phyloP scores from a whole-genome alignment of 495 filamentous ascomycete genomes.

The Stereocaulon alpinum region DNA sequence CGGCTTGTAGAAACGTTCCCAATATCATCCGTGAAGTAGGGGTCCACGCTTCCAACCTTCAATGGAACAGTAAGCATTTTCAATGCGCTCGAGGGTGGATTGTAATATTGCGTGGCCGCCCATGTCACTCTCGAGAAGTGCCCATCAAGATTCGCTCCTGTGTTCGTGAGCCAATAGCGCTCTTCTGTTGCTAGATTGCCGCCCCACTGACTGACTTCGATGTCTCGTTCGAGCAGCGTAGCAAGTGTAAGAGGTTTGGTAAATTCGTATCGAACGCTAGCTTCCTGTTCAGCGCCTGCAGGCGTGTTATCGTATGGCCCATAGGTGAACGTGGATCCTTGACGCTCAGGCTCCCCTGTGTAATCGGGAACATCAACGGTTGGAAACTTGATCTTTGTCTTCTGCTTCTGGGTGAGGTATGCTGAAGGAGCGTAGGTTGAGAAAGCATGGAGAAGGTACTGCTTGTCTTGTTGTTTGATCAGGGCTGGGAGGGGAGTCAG shows the following conservation, averaged over 20 bases:
- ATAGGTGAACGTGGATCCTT: slow-evolving; percentile 79
- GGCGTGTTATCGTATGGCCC: slow-evolving; percentile 69
- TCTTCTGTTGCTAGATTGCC: slow-evolving; percentile 93
- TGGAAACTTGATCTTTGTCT: slow-evolving; percentile 91
- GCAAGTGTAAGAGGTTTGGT: slow-evolving; percentile 79
- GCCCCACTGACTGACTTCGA: slow-evolving; percentile 96
- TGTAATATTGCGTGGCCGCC: slow-evolving; percentile 65
- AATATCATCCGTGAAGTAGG: slow-evolving; percentile 95
- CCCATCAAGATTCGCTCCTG: slow-evolving; percentile 68
- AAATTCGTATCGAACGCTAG: slow-evolving; percentile 86
- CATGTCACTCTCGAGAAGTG: slow-evolving; percentile 84
- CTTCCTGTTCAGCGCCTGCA: slow-evolving; percentile 59
- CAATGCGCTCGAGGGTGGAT: slow-evolving; percentile 62
- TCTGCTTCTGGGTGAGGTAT: slow-evolving; percentile 81
- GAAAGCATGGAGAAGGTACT: slow-evolving; percentile 77
- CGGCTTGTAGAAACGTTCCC: slow-evolving; percentile 92
- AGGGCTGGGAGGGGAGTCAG: slow-evolving; percentile 67
- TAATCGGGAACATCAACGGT: slow-evolving; percentile 70
- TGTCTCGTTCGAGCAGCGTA: slow-evolving; percentile 67
- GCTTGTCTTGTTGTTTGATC: slow-evolving; percentile 70
- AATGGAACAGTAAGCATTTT: slow-evolving; percentile 75
- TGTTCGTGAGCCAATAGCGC: slow-evolving; percentile 80
- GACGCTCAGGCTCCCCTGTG: slow-evolving; percentile 71
- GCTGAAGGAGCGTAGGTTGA: slow-evolving; percentile 71
- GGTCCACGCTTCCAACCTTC: slow-evolving; percentile 61